Conservation (phyloP, 495 filamentous ascomycete genomes). For the Cenococcum geophilum region DNA sequence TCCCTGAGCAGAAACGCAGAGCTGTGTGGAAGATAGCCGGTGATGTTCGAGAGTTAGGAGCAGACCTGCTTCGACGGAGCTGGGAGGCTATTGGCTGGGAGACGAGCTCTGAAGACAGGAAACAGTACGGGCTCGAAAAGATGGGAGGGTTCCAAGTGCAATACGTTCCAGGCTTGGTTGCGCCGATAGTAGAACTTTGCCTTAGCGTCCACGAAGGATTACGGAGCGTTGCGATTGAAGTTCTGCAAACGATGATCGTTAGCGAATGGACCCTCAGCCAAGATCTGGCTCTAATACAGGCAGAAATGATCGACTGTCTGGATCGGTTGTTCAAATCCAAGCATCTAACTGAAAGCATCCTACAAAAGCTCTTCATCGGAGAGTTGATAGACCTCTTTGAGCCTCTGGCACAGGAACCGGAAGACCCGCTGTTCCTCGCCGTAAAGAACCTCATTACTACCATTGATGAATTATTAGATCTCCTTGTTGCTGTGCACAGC, state of each 20-base stretch:
- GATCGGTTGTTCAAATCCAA: slow-evolving; percentile 88
- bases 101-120: slow-evolving; percentile 65
- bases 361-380: slow-evolving; percentile 85
- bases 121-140: slow-evolving; percentile 68
- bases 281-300: slow-evolving; percentile 85
- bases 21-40: slow-evolving; percentile 99
- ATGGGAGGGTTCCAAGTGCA: slow-evolving; percentile 97
- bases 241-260: slow-evolving; percentile 95
- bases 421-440: slow-evolving; percentile 70
- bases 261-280: slow-evolving; percentile 97
- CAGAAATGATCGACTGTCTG: slow-evolving; percentile 92
- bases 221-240: slow-evolving; percentile 81
- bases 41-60: slow-evolving; percentile 88
- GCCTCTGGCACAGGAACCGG: slow-evolving; percentile 54
- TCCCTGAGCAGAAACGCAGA: slow-evolving; percentile 90
- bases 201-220: slow-evolving; percentile 92
- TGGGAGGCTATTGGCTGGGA: slow-evolving; percentile 99
- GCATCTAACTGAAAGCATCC: slow-evolving; percentile 75
- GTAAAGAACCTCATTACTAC: slow-evolving; percentile 72
- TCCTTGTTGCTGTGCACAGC: slow-evolving; percentile 87
- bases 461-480: slow-evolving; percentile 83
- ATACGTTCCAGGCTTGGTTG: slow-evolving; percentile 88
- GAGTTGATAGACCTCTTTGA: slow-evolving; percentile 82
- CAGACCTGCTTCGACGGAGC: slow-evolving; percentile 69
- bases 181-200: slow-evolving; percentile 88